Conservation (phyloP, 2,329 filamentous ascomycete species). For the Cladosporium sp. region DNA sequence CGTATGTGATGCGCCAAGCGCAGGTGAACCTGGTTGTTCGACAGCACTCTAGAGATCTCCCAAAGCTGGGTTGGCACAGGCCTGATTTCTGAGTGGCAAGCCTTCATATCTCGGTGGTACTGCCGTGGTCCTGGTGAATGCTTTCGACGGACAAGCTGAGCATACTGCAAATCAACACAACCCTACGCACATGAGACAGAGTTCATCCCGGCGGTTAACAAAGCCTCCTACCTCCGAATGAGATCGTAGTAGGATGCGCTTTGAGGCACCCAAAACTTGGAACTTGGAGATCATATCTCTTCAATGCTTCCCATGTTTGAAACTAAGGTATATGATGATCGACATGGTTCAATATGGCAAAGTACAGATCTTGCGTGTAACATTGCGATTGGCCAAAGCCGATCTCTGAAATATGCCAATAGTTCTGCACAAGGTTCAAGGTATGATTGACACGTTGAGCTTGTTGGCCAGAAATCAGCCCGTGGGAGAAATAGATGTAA, state of each 20-base stretch:
- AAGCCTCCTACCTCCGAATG: not conserved
- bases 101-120: not conserved
- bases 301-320: not conserved
- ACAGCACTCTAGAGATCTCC: not conserved
- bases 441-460: not conserved
- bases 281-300: not conserved
- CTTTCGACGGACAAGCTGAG: not conserved
- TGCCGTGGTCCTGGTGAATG: not conserved
- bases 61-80: not conserved
- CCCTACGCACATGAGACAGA: not conserved
- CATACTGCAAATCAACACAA: not conserved
- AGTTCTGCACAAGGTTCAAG: not conserved
- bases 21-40: not conserved
- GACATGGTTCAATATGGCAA: not conserved
- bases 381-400: not conserved
- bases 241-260: not conserved
- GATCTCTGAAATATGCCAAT: not conserved
- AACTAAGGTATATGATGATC: not conserved
- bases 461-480: not conserved
- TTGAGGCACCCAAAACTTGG: not conserved
- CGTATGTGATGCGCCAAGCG: not conserved
- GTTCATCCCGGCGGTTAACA: not conserved
- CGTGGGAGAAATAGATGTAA: not conserved
- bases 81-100: not conserved
- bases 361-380: not conserved